Evolutionary conservation across 805 yeast genomes (phyloP), one percentile per base, ranked within the genome.

Genomic region (Candida ovalis): DNA sequence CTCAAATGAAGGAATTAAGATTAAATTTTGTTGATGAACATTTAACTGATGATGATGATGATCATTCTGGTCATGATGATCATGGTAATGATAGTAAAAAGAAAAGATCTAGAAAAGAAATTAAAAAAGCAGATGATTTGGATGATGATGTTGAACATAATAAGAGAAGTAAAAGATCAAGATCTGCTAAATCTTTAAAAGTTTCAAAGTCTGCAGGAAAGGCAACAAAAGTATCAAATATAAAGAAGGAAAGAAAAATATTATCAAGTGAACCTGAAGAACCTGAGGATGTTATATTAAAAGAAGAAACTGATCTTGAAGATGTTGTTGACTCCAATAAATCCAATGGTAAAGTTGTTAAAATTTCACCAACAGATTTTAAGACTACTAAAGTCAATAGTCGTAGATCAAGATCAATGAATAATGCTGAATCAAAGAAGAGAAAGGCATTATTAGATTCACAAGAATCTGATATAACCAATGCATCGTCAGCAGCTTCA

Each of bases 1-100:
- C 68, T 18, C 68, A 64, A 38, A 78, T 79, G 84, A 73, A 69
- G 55, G 60, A 62, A 45, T 59, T 74, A 19, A 68, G 84, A 49
- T 52, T 66, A 42, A 52, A 53, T n/a, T 63, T 62, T 46, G 56
- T 63, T 21, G 56, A 54, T n/a, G 38, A 35, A 17, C 38, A 35
- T 35, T 9, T 30, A 7, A 41, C 33, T 7, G 58, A 45, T 17
- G 52, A 45, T 25, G 51, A 44, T 10, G 44, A 42, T 13, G 44
- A 42, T 3, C 25, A 42, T 30, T 28, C 32, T 4, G 13, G 18
- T 13, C 7, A 12, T 3, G 19, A 39, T 15, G 23, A n/a, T 25
- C 25, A 17, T 17, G 36, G 21, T 37, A 43, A 28, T 24, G 36
- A 38, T 28, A 40, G 17, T 19, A 17, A 37, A 23, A 24, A 38